These are phyloP conservation scores for Rhizoctonia solani DNA, from an alignment of 1,284 basidiomycete species.

Conservation along the genomic window DNA sequence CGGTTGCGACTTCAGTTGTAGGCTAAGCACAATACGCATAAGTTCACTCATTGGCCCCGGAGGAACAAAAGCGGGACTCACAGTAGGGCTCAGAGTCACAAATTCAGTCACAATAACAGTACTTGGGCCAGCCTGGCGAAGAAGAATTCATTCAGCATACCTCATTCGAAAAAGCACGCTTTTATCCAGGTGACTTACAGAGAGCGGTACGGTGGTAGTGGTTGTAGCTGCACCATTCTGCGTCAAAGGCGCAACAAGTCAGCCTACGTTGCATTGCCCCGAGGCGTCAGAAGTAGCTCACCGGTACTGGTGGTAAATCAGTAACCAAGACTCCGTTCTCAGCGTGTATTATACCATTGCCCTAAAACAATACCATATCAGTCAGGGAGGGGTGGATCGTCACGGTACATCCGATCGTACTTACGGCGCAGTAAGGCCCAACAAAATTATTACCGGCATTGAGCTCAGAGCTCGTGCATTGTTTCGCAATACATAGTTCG, in stretches of 20 bases:
- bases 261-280: not conserved
- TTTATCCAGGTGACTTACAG: not conserved
- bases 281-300: not conserved
- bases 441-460: not conserved
- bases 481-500: not conserved
- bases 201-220: not conserved
- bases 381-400: not conserved
- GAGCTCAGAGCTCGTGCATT: not conserved
- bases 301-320: constrained; percentile 1
- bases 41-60: too few species aligned
- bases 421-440: constrained; percentile 3
- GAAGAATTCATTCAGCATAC: not conserved
- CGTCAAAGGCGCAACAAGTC: not conserved
- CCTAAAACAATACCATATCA: constrained; percentile 6
- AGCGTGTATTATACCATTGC: constrained; percentile 5
- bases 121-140: not conserved
- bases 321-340: constrained; percentile 8
- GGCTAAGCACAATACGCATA: too few species aligned
- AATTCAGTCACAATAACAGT: constrained; percentile 22
- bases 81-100: not conserved
- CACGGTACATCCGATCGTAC: not conserved
- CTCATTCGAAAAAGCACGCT: not conserved
- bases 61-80: too few species aligned
- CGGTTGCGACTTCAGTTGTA: too few species aligned
- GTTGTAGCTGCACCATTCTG: not conserved